These are phyloP conservation scores for Ustilago crameri DNA, from an alignment of 1,284 basidiomycete genomes.

Conservation along the genomic window DNA sequence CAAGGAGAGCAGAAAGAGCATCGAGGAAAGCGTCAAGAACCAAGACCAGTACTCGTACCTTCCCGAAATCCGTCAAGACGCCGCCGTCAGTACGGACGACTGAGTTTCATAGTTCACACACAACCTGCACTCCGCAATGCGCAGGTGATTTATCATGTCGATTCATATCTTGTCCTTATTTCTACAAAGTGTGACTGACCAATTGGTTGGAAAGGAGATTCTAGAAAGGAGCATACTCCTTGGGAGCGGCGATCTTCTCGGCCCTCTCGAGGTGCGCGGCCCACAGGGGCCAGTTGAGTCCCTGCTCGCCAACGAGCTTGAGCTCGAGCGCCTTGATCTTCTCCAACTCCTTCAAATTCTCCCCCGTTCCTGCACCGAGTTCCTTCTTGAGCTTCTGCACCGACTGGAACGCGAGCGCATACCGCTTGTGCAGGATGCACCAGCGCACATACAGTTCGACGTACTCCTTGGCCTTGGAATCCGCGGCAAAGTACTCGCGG, in stretches of 20 bases:
- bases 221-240: slow-evolving; percentile 44
- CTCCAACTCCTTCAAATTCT: slow-evolving; percentile 54
- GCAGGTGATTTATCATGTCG: too few relatives aligned
- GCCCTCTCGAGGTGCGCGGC: slow-evolving; percentile 29
- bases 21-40: slow-evolving; percentile 30
- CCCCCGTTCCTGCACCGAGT: slow-evolving; percentile 48
- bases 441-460: slow-evolving; percentile 58
- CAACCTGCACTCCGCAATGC: too few relatives aligned
- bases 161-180: too few relatives aligned
- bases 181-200: too few relatives aligned
- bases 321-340: slow-evolving; percentile 51
- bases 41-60: slow-evolving; percentile 55
- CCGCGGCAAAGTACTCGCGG: slow-evolving; percentile 49
- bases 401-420: slow-evolving; percentile 55
- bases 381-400: slow-evolving; percentile 64
- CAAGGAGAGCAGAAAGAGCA: slow-evolving; percentile 33
- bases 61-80: slow-evolving; percentile 50
- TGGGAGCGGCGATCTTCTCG: slow-evolving; percentile 18
- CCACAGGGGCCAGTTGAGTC: slow-evolving; percentile 54
- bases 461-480: slow-evolving; percentile 54
- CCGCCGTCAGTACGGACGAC: slow-evolving; percentile 50
- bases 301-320: slow-evolving; percentile 36
- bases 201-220: neutral
- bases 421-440: slow-evolving; percentile 54
- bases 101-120: slow-evolving; percentile 5